These are phyloP conservation scores for Diaporthe sp. DNA, from an alignment of 2,329 filamentous ascomycete species.

Conservation along the genomic window DNA sequence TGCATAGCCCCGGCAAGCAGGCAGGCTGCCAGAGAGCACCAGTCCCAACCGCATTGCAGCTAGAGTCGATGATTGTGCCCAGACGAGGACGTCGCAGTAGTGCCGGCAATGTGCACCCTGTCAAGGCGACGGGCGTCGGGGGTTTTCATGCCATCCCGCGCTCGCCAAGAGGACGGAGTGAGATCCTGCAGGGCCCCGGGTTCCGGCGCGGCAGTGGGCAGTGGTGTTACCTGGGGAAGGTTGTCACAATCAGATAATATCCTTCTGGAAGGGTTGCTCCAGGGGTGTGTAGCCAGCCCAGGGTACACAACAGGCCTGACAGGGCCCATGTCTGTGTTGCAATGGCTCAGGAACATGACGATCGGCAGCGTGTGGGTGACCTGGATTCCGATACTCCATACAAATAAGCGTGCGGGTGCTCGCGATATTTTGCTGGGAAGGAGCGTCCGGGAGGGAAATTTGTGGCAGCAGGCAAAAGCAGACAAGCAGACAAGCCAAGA, in stretches of 20 bases:
- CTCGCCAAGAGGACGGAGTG: slow-evolving; percentile 11
- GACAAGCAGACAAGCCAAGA: neutral
- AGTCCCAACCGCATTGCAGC: neutral
- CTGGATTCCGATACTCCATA: neutral
- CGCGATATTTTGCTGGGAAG: neutral
- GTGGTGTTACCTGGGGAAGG: neutral
- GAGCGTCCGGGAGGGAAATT: neutral
- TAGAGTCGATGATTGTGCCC: neutral
- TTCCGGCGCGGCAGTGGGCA: neutral
- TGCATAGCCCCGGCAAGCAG: neutral
- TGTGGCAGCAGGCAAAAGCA: neutral
- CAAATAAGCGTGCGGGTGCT: neutral
- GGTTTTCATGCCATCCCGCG: neutral
- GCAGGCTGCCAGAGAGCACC: no score
- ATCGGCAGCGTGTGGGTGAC: slow-evolving; percentile 19
- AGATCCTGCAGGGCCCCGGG: slow-evolving; percentile 3
- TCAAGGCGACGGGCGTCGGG: neutral
- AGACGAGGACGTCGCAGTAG: neutral
- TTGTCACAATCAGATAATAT: neutral
- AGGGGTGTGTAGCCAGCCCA: neutral
- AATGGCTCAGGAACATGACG: slow-evolving; percentile 12
- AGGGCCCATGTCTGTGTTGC: neutral
- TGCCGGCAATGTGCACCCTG: neutral
- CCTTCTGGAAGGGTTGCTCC: slow-evolving; percentile 18
- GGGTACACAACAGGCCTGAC: no score